Base-by-base conservation (phyloP, 2,329 filamentous ascomycete genomes). In the Epichloe gansuensis region DNA sequence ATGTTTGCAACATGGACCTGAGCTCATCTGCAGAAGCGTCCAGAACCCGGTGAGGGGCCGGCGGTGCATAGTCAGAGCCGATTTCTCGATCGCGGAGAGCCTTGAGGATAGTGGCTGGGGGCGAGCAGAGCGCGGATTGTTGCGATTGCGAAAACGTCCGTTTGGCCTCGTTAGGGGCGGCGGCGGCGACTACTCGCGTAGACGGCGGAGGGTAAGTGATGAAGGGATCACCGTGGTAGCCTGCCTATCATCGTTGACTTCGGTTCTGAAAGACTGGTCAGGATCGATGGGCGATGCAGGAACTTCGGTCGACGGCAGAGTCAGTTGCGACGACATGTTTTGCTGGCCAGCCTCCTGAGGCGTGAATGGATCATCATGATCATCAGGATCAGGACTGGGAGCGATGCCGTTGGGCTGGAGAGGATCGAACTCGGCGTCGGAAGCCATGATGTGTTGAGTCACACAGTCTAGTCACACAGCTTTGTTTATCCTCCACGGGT, bases 241-340 rank as follows among this genome's bases (percentile, higher is more conserved):
- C 1, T 65, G 63, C 41, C 69, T 65, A 46, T 76, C 74, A 53
- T 79, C 75, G 61, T 73, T 75, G 54, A 65, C 54, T 55, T 80
- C 75, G 3, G 72, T 74, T 59, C 70, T 74, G 63, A 80, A 78
- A 0, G 75, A 77, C 46, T 68, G 61, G 46, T 65, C 64, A 5
- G 71, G 69, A 47, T 78, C 75, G 56, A 74, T 67, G 31, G 78
- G 77, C 12, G 78, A 81, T 21, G 68, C 70, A 2, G 77, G 74
- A 6, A 68, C 70, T 60, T 80, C 76, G n/a, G 78, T 82, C 1
- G 77, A 78, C 11, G 76, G 75, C n/a, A 82, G 67, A 21, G 77
- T 78, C 38, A 73, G 68, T 55, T 81, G 77, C 15, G 77, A 79
- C 8, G 69, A 68, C 28, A 64, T 61, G 28, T 62, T 60, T 21